phyloP scores from a whole-genome alignment of 495 filamentous ascomycete genomes.

The Hypoxylon rickii region DNA sequence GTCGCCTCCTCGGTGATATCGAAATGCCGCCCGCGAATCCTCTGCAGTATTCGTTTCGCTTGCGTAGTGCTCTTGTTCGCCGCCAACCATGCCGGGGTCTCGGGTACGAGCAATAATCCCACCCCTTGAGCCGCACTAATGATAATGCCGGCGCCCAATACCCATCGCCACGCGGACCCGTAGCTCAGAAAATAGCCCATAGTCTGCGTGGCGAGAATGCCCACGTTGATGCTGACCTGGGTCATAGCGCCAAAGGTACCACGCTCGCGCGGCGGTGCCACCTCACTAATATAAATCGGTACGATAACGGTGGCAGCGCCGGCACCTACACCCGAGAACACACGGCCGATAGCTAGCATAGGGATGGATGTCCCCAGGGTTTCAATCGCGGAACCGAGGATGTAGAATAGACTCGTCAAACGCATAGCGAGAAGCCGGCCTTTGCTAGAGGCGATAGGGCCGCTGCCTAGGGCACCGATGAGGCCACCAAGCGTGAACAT shows the following conservation, averaged over 20 bases:
- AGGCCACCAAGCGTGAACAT: conserved; percentile 92
- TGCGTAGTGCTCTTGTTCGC: conserved; percentile 62
- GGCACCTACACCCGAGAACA: conserved; percentile 81
- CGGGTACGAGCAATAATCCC: conserved; percentile 71
- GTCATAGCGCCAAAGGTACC: conserved; percentile 92
- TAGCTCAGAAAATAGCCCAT: conserved; percentile 86
- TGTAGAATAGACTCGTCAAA: conserved; percentile 72
- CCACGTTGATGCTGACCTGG: conserved; percentile 92
- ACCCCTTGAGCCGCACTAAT: conserved; percentile 68
- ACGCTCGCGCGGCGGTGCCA: conserved; percentile 75
- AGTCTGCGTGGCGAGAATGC: conserved; percentile 81
- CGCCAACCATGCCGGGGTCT: conserved; percentile 86
- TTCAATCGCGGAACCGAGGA: conserved; percentile 75
- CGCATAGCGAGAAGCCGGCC: conserved; percentile 77
- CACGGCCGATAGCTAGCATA: conserved; percentile 70
- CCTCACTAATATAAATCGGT: conserved; percentile 92
- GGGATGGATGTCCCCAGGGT: conserved; percentile 69
- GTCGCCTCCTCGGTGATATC: conserved; percentile 77
- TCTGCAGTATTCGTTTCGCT: conserved; percentile 70
- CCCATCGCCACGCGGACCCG: conserved; percentile 77
- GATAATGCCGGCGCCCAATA: conserved; percentile 72
- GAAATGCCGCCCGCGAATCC: conserved; percentile 69
- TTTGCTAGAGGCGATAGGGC: conserved; percentile 69
- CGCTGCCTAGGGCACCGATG: conserved; percentile 76
- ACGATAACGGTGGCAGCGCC: conserved; percentile 91